Conservation (phyloP, 2,329 filamentous ascomycete genomes). For the Penicillium sp. region DNA sequence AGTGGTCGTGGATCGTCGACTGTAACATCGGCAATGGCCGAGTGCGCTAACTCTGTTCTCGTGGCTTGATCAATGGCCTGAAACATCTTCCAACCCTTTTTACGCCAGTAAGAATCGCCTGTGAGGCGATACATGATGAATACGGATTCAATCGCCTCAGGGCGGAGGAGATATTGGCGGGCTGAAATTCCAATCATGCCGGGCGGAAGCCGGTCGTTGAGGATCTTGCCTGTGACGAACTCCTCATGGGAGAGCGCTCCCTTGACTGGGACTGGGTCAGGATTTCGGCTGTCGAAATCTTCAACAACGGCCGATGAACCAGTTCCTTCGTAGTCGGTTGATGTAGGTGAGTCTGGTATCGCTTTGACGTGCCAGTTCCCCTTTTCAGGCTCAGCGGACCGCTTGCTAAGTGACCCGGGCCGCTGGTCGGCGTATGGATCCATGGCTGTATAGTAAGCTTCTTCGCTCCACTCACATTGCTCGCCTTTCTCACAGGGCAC, state of each 20-base stretch:
- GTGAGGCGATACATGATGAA: constrained; percentile 79
- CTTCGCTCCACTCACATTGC: constrained; percentile 60
- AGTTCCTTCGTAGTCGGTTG: constrained; percentile 3
- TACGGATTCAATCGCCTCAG: constrained; percentile 80
- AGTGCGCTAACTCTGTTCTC: constrained; percentile 65
- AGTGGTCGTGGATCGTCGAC: constrained; percentile 48
- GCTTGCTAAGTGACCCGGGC: constrained; percentile 18
- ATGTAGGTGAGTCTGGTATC: constrained; percentile 1
- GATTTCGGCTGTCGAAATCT: neutral
- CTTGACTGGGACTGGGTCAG: constrained; percentile 5
- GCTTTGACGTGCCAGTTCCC: constrained; percentile 28
- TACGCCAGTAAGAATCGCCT: constrained; percentile 67
- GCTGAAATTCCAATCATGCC: constrained; percentile 47
- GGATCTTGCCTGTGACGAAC: constrained; percentile 44
- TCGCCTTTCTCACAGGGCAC: constrained; percentile 53
- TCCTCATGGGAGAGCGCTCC: constrained; percentile 43
- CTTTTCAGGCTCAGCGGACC: constrained; percentile 17
- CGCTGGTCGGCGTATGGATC: constrained; percentile 42
- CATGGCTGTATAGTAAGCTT: constrained; percentile 52
- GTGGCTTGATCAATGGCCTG: constrained; percentile 65
- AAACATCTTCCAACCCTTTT: constrained; percentile 78
- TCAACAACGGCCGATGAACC: constrained; percentile 2
- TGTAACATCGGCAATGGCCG: constrained; percentile 70
- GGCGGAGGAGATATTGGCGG: constrained; percentile 53
- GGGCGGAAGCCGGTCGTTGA: constrained; percentile 49